phyloP scores from a whole-genome alignment of 306 rosid species.

The Corylus avellana region DNA sequence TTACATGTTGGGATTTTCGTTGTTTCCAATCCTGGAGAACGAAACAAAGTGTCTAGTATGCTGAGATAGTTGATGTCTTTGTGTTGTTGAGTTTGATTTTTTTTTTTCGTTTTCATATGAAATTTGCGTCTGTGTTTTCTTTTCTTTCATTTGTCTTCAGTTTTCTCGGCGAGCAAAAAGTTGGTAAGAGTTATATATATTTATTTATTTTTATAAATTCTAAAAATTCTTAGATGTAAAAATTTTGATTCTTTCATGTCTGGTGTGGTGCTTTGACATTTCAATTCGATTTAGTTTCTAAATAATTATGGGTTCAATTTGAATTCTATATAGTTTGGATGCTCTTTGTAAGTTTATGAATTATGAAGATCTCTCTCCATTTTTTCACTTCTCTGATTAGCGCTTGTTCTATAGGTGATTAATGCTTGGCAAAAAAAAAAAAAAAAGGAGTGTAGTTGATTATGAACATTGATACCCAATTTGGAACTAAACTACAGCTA shows the following conservation, averaged over 20 bases:
- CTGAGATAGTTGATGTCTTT: not conserved
- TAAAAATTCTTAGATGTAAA: not conserved
- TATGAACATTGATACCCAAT: not conserved
- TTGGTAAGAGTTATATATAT: not conserved
- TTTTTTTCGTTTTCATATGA: not conserved
- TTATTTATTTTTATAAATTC: not conserved
- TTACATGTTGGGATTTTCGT: not conserved
- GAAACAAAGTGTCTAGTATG: not conserved
- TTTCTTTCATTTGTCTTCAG: not conserved
- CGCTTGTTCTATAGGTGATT: not conserved
- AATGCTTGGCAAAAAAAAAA: not conserved
- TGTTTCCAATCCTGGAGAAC: not conserved
- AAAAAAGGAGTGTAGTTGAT: not conserved
- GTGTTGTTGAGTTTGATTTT: not conserved
- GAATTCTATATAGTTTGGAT: not conserved
- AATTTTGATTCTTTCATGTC: not conserved
- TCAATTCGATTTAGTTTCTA: not conserved
- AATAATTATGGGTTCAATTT: not conserved
- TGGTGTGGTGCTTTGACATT: not conserved
- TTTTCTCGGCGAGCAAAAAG: not conserved
- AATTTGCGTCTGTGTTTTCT: not conserved
- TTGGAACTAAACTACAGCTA: not conserved
- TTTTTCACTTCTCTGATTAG: not conserved
- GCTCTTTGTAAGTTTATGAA: not conserved
- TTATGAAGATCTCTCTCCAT: not conserved